Base-by-base conservation (phyloP, 179 eudicot genomes). In the Gypsophila paniculata region DNA sequence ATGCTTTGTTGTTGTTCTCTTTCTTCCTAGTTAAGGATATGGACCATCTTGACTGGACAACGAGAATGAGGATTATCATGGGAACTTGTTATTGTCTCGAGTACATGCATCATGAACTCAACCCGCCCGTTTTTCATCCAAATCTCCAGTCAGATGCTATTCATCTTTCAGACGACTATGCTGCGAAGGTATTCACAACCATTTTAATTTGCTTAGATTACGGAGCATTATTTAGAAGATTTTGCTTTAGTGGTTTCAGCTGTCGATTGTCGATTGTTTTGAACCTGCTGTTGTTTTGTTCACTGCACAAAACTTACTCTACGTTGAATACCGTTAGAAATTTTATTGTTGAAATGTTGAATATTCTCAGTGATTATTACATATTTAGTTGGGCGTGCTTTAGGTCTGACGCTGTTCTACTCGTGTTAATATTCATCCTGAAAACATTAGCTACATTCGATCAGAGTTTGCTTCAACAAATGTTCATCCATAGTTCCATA, bases 71-170 rank as follows among this genome's bases (percentile, higher is more conserved):
- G 76, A 81, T 91, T 18, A 78, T 89, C 18, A 87, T 93, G 98
- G 98, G 98, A 75, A 79, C 79, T 32, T 88, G 91, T 18, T 93
- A 93, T 67, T 93, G 96, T 82, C 96, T 93, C 21, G 95, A 91
- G 51, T 72, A 93, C 80, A 84, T 91, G 88, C 98, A 93, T 72
- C 81, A 84, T 17, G 92, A 84, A 6, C 78, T 88, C 55, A 80
- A 78, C 69, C 98, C 98, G 15, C 91, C 98, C 2, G 73, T 87
- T 34, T 53, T 81, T 18, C 89, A 83, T 70, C 74, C 83, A 63
- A 74, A 80, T 76, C 76, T 93, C 26, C 85, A 66, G 63, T 82
- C 96, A 72, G 82, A 84, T 60, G 52, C 75, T 3, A 85, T 93
- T 61, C 78, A 75, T 59, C 34, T 93, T 71, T 87, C 95, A 0